Evolutionary conservation across 352 stramenopile genomes (phyloP), one percentile per base, ranked within the genome.

Genomic region (Hyaloperonospora brassicae): DNA sequence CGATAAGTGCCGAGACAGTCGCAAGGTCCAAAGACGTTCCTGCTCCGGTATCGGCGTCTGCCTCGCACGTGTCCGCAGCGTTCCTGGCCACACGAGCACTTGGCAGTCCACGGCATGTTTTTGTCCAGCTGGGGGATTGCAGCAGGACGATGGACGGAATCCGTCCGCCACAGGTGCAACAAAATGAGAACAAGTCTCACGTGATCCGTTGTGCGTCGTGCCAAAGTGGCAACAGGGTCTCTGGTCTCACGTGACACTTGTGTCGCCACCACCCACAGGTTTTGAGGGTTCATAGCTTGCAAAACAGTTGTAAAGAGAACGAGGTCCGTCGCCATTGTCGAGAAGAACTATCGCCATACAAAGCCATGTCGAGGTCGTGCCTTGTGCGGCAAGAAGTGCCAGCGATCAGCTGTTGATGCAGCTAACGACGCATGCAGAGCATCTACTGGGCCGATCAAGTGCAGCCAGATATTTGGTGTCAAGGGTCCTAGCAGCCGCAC

Each of bases 161-260:
- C 44, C 45, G 45, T 49, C 44, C 45, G 45, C 31, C 24, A 7
- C 39, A 23, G 49, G 35, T 34, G 14, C 46, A 39, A 44, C 25
- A 6, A 17, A n/a, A 2, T 14, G 47, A 31, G 7, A 62, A 78
- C 36, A 67, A 65, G 27, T 17, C 43, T 5, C 55, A 74, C 45
- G 59, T 79, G 12, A 61, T 67, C 30, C 80, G 72, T 52, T 80
- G 72, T 52, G 80, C 72, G 7, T 31, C 80, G n/a, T 80, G 72
- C 31, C 58, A 76, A 55, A 21, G 77, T 83, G 39, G 72, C 35
- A 78, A 70, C 12, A 44, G 72, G 13, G 61, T 66, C 11, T 80
- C 73, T 59, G 78, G 57, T 21, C 62, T 82, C 39, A 79, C 79
- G 60, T 50, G 72, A 10, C 72, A 83, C 43, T 52, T 80, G 24